Evolutionary conservation across 768 basidiomycete species (phyloP).

Genomic region (Grammothele lineata): DNA sequence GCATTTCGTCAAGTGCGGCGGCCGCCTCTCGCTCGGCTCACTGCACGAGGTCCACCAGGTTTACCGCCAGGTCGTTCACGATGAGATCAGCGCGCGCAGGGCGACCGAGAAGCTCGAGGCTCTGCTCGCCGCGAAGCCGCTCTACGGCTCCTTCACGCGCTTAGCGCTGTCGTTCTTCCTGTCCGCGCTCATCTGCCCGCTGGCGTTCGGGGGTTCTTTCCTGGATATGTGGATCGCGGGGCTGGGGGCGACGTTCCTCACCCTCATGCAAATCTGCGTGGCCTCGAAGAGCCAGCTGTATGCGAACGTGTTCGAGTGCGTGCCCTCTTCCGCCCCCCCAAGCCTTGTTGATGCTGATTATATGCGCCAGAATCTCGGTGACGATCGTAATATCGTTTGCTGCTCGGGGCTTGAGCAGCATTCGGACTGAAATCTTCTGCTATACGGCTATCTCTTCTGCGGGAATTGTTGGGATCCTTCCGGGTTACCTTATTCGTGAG

Average conservation of each 20-base stretch:
- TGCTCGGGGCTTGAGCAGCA: constrained; percentile 79
- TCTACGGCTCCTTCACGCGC: constrained; percentile 60
- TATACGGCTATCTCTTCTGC: constrained; percentile 89
- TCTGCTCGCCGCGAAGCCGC: constrained; percentile 58
- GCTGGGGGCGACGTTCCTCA: constrained; percentile 59
- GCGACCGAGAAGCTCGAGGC: constrained; percentile 61
- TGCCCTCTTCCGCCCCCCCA: constrained; percentile 10
- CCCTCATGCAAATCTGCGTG: constrained; percentile 67
- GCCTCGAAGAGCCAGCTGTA: constrained; percentile 77
- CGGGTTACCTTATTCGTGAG: constrained; percentile 82
- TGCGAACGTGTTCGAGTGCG: constrained; percentile 90
- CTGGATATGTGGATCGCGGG: constrained; percentile 86
- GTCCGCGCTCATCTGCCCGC: constrained; percentile 75
- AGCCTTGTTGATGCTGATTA: not conserved
- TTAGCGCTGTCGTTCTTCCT: constrained; percentile 66
- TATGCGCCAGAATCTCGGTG: constrained; percentile 63
- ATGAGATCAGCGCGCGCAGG: constrained; percentile 80
- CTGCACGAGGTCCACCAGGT: constrained; percentile 82
- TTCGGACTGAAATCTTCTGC: constrained; percentile 75
- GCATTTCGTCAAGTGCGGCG: constrained; percentile 78
- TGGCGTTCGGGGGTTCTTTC: constrained; percentile 82
- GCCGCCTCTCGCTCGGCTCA: constrained; percentile 75
- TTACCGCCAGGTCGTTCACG: constrained; percentile 87
- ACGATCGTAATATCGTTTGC: constrained; percentile 78
- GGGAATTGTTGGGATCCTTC: constrained; percentile 83